Conservation (phyloP, 1,139 yeast genomes). For the Candida pseudoviswanathii region DNA sequence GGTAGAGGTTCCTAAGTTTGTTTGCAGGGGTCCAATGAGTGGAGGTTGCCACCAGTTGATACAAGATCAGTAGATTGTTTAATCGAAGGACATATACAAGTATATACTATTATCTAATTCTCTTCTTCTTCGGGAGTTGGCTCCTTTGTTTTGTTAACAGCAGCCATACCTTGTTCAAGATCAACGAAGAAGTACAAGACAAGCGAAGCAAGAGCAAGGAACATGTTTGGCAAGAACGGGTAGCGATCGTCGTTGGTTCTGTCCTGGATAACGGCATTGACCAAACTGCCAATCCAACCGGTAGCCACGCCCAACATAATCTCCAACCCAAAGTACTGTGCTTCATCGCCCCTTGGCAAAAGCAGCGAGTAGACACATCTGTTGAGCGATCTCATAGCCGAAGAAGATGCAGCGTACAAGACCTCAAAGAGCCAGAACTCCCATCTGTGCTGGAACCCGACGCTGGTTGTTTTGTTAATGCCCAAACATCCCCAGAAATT, state of each 20-base stretch:
- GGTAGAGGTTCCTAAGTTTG: too few species aligned
- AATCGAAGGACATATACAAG: too few species aligned
- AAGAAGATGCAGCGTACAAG: constrained; percentile 35
- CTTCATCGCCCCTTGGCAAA: constrained; percentile 46
- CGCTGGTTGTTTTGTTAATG: constrained; percentile 23
- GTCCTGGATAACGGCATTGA: constrained; percentile 46
- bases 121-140: not conserved
- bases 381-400: constrained; percentile 41
- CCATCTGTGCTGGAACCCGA: constrained; percentile 47
- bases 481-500: constrained; percentile 51
- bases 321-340: constrained; percentile 48
- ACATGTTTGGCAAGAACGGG: constrained; percentile 43
- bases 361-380: constrained; percentile 41
- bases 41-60: too few species aligned
- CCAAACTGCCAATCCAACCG: constrained; percentile 47
- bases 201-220: constrained; percentile 30
- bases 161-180: constrained; percentile 36
- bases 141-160: constrained; percentile 16
- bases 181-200: constrained; percentile 31
- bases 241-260: constrained; percentile 39
- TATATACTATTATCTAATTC: too few species aligned
- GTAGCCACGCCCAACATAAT: constrained; percentile 46
- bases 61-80: too few species aligned
- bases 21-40: too few species aligned
- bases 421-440: constrained; percentile 50